These are phyloP conservation scores for Thymus mandschuricus DNA, from an alignment of 257 asterid genomes.

Conservation along the genomic window DNA sequence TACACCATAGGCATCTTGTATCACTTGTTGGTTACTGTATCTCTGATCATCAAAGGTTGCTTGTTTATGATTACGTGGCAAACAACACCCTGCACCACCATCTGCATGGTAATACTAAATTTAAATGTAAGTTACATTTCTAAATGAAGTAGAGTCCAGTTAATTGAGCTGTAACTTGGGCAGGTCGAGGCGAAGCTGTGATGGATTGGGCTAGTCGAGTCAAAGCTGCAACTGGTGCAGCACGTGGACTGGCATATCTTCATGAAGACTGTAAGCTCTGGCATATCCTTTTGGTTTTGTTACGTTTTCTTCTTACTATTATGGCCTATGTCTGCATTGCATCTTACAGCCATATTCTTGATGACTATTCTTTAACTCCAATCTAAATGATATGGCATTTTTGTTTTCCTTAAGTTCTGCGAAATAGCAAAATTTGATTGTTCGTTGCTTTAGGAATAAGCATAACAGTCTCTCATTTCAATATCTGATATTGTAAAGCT, in stretches of 20 bases:
- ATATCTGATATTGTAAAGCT: background rate
- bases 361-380: slow-evolving; percentile 13
- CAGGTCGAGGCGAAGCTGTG: slow-evolving; percentile 52
- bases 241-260: slow-evolving; percentile 92
- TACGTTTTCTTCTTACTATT: slow-evolving; percentile 1
- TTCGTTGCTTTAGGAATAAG: slow-evolving; percentile 1
- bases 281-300: background rate
- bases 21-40: slow-evolving; percentile 93
- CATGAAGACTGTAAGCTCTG: slow-evolving; percentile 81
- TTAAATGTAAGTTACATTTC: slow-evolving; percentile 15
- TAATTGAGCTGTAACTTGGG: slow-evolving; percentile 24
- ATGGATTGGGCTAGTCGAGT: slow-evolving; percentile 89
- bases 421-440: background rate
- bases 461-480: background rate
- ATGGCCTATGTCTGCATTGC: slow-evolving; percentile 8
- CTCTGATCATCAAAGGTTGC: slow-evolving; percentile 73
- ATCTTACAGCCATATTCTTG: slow-evolving; percentile 2
- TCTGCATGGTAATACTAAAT: slow-evolving; percentile 65
- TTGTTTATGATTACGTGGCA: slow-evolving; percentile 84
- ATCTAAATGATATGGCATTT: background rate
- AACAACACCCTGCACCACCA: slow-evolving; percentile 82
- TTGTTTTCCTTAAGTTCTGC: background rate
- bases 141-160: slow-evolving; percentile 17
- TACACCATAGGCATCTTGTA: slow-evolving; percentile 90
- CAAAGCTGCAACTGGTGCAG: slow-evolving; percentile 90